Conservation (phyloP, 2,329 filamentous ascomycete species). For the Zasmidium citrigriseum region DNA sequence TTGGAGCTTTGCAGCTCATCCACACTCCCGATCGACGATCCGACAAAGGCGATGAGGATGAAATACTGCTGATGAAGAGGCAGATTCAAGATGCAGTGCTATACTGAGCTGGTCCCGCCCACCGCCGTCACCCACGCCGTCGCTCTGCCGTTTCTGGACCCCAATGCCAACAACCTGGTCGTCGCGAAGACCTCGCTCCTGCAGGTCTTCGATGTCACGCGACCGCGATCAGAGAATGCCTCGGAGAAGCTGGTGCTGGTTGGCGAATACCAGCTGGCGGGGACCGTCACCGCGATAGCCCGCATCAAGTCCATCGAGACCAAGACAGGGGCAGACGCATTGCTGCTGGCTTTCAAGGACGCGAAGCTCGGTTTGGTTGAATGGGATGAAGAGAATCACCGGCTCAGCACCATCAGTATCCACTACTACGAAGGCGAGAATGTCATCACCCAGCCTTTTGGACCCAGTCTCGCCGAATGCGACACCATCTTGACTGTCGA, state of each 20-base stretch:
- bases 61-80: slow-evolving; percentile 1
- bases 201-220: slow-evolving; percentile 71
- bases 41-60: not conserved
- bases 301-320: slow-evolving; percentile 72
- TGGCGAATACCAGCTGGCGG: slow-evolving; percentile 79
- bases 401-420: slow-evolving; percentile 85
- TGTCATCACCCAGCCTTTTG: slow-evolving; percentile 63
- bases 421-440: slow-evolving; percentile 98
- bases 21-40: not conserved
- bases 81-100: slow-evolving; percentile 77
- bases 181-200: slow-evolving; percentile 91
- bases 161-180: slow-evolving; percentile 78
- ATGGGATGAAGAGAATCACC: slow-evolving; percentile 82
- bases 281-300: slow-evolving; percentile 80
- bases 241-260: slow-evolving; percentile 73
- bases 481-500: slow-evolving; percentile 84
- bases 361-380: slow-evolving; percentile 91
- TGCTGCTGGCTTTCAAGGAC: slow-evolving; percentile 83
- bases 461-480: slow-evolving; percentile 71
- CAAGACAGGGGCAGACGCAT: slow-evolving; percentile 77
- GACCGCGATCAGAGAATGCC: slow-evolving; percentile 6
- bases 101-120: slow-evolving; percentile 91
- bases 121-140: slow-evolving; percentile 91
- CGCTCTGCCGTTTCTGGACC: slow-evolving; percentile 72
- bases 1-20: not conserved